These are phyloP conservation scores for Ophiosphaerella korrae DNA, from an alignment of 2,329 filamentous ascomycete genomes.

Conservation along the genomic window DNA sequence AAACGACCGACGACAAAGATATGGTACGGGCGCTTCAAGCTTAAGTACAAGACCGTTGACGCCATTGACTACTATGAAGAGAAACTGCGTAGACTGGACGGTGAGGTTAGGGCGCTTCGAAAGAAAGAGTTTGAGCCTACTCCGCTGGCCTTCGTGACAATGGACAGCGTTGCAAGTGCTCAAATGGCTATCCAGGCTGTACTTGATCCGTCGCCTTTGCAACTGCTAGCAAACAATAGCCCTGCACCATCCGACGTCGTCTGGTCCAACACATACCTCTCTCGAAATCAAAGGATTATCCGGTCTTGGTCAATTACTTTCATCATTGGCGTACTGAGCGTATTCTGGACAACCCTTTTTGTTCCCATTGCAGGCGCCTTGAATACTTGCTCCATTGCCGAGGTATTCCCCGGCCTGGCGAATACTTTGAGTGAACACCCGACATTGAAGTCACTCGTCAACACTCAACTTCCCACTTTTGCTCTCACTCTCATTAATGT, in stretches of 20 bases:
- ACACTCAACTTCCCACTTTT: slow-evolving; percentile 84
- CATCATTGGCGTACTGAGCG: slow-evolving; percentile 79
- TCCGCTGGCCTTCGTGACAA: slow-evolving; percentile 91
- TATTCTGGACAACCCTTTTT: slow-evolving; percentile 87
- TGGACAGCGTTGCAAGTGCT: slow-evolving; percentile 89
- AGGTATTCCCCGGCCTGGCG: slow-evolving; percentile 72
- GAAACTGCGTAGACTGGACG: slow-evolving; percentile 77
- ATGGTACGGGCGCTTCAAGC: slow-evolving; percentile 76
- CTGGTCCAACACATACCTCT: slow-evolving; percentile 90
- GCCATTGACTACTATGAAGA: slow-evolving; percentile 95
- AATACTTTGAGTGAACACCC: slow-evolving; percentile 69
- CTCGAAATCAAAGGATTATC: slow-evolving; percentile 72
- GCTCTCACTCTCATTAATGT: slow-evolving; percentile 87
- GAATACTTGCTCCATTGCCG: slow-evolving; percentile 78
- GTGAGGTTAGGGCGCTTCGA: slow-evolving; percentile 71
- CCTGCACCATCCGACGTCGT: slow-evolving; percentile 92
- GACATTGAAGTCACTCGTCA: slow-evolving; percentile 76
- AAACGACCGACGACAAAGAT: slow-evolving; percentile 72
- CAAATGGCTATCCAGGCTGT: slow-evolving; percentile 98
- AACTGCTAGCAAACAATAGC: slow-evolving; percentile 81
- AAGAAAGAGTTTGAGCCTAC: slow-evolving; percentile 77
- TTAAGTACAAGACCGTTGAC: slow-evolving; percentile 77
- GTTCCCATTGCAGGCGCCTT: slow-evolving; percentile 78
- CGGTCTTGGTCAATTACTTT: slow-evolving; percentile 83
- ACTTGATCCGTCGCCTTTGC: slow-evolving; percentile 85